Percentiles rank a stretch among this genome's conserved stretches.
Evolutionary conservation across 2,329 filamentous ascomycete species (phyloP).

Genomic region (Biscogniauxia sp.): DNA sequence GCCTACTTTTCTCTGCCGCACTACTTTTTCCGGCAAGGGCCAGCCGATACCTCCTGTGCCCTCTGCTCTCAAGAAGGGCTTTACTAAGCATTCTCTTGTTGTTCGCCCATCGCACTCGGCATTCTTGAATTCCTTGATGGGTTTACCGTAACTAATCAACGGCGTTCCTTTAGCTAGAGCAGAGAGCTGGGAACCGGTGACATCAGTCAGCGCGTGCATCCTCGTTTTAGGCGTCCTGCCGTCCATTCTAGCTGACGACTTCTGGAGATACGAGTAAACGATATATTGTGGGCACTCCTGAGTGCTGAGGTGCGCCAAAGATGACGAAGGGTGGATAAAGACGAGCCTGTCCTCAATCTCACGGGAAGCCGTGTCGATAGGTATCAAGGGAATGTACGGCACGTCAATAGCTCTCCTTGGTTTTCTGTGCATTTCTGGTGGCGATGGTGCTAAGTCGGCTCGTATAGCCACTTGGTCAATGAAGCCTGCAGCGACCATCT

Average conservation of each 20-base stretch:
- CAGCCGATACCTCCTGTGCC: slow-evolving; percentile 68
- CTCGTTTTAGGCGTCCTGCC: slow-evolving; percentile 67
- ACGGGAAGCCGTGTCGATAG: slow-evolving; percentile 49
- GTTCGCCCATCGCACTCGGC: slow-evolving; percentile 39
- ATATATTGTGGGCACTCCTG: slow-evolving; percentile 83
- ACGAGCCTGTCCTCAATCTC: slow-evolving; percentile 63
- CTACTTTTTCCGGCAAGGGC: slow-evolving; percentile 82
- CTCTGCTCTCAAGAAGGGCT: slow-evolving; percentile 72
- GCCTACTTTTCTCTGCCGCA: slow-evolving; percentile 72
- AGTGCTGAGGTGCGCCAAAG: slow-evolving; percentile 67
- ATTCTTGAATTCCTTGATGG: slow-evolving; percentile 73
- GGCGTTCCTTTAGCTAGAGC: slow-evolving; percentile 82
- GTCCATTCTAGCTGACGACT: slow-evolving; percentile 45
- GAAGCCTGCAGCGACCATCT: slow-evolving; percentile 89
- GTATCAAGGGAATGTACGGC: slow-evolving; percentile 82
- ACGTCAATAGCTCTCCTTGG: slow-evolving; percentile 88
- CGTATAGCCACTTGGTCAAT: slow-evolving; percentile 93
- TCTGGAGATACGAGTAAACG: slow-evolving; percentile 83
- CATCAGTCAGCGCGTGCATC: slow-evolving; percentile 83
- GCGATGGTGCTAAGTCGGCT: slow-evolving; percentile 76
- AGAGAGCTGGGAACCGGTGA: slow-evolving; percentile 73
- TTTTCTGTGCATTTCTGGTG: slow-evolving; percentile 64
- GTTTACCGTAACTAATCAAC: slow-evolving; percentile 81
- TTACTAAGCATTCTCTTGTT: slow-evolving; percentile 75
- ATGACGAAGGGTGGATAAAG: slow-evolving; percentile 83